Evolutionary conservation across 805 yeast species (phyloP).

Genomic region (Alloascoidea africana): DNA sequence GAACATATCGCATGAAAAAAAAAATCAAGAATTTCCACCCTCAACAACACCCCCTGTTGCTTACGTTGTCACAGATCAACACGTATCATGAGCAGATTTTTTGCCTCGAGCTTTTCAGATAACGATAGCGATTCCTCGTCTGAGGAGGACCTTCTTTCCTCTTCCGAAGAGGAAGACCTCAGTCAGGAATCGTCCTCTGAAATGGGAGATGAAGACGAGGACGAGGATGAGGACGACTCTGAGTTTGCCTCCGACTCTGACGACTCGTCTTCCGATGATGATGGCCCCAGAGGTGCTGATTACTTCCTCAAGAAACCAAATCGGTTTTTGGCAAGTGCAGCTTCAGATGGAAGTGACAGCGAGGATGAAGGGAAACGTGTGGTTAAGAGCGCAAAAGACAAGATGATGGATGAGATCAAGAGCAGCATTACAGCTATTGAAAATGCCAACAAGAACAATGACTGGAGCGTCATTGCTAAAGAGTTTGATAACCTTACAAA

Average conservation of each 20-base stretch:
- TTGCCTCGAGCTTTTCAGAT: slow-evolving; percentile 38
- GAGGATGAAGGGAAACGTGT: slow-evolving; percentile 69
- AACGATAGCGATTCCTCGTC: slow-evolving; percentile 50
- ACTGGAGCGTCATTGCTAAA: slow-evolving; percentile 61
- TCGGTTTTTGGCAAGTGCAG: slow-evolving; percentile 23
- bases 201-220: no score
- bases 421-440: slow-evolving; percentile 51
- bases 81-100: slow-evolving; percentile 90
- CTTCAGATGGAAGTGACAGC: slow-evolving; percentile 24
- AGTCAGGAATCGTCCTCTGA: slow-evolving; percentile 8
- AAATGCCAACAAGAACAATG: slow-evolving; percentile 49
- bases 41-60: no score
- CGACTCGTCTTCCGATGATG: slow-evolving; percentile 40
- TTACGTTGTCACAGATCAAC: no score
- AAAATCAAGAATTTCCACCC: no score
- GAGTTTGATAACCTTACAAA: slow-evolving; percentile 73
- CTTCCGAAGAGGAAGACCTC: slow-evolving; percentile 20
- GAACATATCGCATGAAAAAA: no score
- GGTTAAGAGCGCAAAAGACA: slow-evolving; percentile 88
- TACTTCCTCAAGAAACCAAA: slow-evolving; percentile 39
- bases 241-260: slow-evolving; percentile 8
- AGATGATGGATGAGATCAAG: slow-evolving; percentile 77
- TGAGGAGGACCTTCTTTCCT: slow-evolving; percentile 36
- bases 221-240: slow-evolving; percentile 8
- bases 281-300: slow-evolving; percentile 27